Base-by-base conservation (phyloP, 495 filamentous ascomycete genomes). In the Echria macrotheca region DNA sequence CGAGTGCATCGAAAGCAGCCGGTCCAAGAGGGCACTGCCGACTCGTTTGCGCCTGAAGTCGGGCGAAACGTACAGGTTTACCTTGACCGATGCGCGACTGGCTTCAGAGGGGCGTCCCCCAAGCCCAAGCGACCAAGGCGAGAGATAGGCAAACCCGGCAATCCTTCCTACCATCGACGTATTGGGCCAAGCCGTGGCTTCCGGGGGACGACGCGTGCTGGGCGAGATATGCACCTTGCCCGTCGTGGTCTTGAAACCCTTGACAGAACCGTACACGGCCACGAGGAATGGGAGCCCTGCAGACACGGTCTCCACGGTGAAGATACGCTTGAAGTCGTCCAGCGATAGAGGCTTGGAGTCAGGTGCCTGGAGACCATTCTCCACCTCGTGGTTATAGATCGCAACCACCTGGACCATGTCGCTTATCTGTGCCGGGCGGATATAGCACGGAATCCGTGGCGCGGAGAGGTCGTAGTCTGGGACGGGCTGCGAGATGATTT, bases 221-320 rank as follows among this genome's bases (percentile, higher is more conserved):
- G 15, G 9, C 3, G 24, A 39, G 46, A 39, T 47, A 5, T 8
- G 21, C 1, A 29, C 26, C 14, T 50, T 50, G 25, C 49, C 38
- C 7, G 43, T 17, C 3, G 37, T 33, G 7, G 50, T 9, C 11
- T 35, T 18, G 24, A 38, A 11, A 0, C 45, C n/a, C 11, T 50
- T 26, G 32, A 41, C 56, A 18, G 44, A 57, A 1, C 66, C 66
- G 6, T 51, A 44, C 2, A 68, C 56, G 17, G 70, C 71, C 4
- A 71, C 69, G 4, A 75, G 29, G 37, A 75, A 73, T 0, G 71
- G 71, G 50, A 70, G 55, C 14, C 55, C 43, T 9, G 64, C 47
- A 4, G 36, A 11, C 14, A 40, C 21, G 15, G 58, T 40, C 7
- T 36, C 50, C n/a, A n/a, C n/a, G 1, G 25, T 14, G 15, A 67